A percentile compares a stretch with the other conserved stretches of the same genome.
Evolutionary conservation across 441 rosid genomes (phyloP).

Genomic region (Syzygium syzygioides): DNA sequence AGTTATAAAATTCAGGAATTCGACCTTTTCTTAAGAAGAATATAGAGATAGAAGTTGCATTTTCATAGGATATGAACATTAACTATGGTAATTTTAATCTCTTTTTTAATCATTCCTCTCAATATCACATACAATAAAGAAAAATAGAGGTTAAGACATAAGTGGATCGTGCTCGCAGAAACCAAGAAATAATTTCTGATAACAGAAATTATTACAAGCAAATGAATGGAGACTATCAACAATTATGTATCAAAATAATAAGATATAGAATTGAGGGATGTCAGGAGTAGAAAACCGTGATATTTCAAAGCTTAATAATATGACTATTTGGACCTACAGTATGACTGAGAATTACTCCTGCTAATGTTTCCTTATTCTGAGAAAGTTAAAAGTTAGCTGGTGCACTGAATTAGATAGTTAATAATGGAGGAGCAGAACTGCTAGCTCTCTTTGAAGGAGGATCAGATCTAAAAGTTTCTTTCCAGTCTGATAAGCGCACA

Average conservation of each 20-base stretch:
- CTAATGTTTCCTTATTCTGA: background rate
- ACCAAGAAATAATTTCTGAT: background rate
- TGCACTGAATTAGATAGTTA: background rate
- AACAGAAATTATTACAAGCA: background rate
- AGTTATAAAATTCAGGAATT: background rate
- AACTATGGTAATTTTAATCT: background rate
- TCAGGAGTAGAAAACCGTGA: background rate
- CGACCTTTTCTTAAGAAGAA: background rate
- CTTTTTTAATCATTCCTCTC: background rate
- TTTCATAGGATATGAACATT: background rate
- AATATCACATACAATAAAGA: background rate
- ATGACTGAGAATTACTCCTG: background rate
- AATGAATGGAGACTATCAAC: background rate
- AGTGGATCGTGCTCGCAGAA: background rate
- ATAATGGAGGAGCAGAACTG: background rate
- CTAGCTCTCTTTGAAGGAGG: background rate
- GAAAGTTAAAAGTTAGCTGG: background rate
- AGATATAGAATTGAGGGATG: background rate
- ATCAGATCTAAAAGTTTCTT: background rate
- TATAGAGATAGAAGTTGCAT: background rate
- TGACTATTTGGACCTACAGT: background rate
- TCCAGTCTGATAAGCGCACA: background rate
- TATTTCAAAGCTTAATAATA: background rate
- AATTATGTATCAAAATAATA: background rate
- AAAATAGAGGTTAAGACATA: background rate